phyloP scores from a whole-genome alignment of 805 yeast genomes.

The Spathaspora gorwiae region DNA sequence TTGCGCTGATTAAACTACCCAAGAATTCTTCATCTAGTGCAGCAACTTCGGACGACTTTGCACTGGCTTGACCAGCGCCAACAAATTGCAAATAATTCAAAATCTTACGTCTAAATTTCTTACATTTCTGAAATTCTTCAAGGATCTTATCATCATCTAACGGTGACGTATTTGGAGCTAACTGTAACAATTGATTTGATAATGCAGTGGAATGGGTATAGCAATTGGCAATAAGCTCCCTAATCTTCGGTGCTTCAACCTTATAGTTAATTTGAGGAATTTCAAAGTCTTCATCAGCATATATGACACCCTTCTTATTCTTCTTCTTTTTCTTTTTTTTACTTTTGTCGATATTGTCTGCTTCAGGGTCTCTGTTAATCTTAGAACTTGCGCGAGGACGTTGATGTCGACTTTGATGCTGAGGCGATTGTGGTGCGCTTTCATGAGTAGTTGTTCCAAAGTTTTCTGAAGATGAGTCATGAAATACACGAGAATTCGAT shows the following conservation, averaged over 20 bases:
- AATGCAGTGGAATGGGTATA: conserved; percentile 70
- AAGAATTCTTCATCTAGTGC: conserved; percentile 68
- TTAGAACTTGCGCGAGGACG: not conserved
- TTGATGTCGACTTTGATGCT: not conserved
- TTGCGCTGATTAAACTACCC: conserved; percentile 84
- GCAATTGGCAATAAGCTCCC: conserved; percentile 66
- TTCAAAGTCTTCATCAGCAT: conserved; percentile 47
- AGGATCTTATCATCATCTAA: conserved; percentile 59
- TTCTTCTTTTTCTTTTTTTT: conserved; percentile 13
- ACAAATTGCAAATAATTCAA: conserved; percentile 79
- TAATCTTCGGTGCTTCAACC: conserved; percentile 70
- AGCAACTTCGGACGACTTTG: conserved; percentile 22
- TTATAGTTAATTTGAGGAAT: conserved; percentile 67
- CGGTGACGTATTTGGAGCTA: conserved; percentile 49
- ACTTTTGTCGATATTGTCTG: not conserved
- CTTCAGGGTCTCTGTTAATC: conserved; percentile 7
- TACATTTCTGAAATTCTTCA: conserved; percentile 68
- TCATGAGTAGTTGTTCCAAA: not conserved
- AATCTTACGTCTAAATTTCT: conserved; percentile 70
- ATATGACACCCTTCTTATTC: conserved; percentile 14
- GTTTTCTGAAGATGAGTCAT: not conserved
- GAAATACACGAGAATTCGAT: not conserved
- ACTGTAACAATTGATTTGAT: conserved; percentile 42
- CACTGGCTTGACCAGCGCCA: conserved; percentile 42
- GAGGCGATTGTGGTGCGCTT: not conserved